phyloP scores from a whole-genome alignment of 148 eudicot species.

The Beta vulgaris region DNA sequence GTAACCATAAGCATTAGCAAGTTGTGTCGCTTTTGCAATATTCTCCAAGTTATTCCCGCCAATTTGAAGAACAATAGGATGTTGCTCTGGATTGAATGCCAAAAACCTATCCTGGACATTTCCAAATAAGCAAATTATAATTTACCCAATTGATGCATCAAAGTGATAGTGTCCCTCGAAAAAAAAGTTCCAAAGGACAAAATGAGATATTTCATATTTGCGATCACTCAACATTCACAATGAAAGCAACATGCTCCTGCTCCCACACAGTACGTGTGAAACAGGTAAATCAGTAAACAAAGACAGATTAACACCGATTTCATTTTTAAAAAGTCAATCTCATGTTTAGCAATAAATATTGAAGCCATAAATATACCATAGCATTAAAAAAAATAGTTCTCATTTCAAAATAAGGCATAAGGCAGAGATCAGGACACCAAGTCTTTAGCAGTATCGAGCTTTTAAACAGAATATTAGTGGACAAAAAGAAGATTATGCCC shows the following conservation, averaged over 20 bases:
- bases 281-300: neutral
- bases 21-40: slow-evolving; percentile 77
- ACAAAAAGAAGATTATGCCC: neutral
- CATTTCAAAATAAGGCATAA: neutral
- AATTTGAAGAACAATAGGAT: slow-evolving; percentile 95
- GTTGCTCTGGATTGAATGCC: slow-evolving; percentile 79
- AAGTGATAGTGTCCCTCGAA: neutral
- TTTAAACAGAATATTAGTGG: neutral
- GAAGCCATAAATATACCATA: neutral
- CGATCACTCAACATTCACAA: neutral
- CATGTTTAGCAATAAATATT: neutral
- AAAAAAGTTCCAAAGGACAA: neutral
- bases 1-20: slow-evolving; percentile 81
- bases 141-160: neutral
- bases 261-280: neutral
- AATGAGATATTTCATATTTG: neutral
- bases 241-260: neutral
- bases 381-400: too few relatives aligned
- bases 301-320: neutral
- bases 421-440: neutral
- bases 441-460: neutral
- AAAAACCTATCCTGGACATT: slow-evolving; percentile 81
- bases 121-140: slow-evolving; percentile 10
- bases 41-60: slow-evolving; percentile 91
- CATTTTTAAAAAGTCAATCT: neutral